Evolutionary conservation across 306 rosid species (phyloP).

Genomic region (Pterocarpus macrocarpus): DNA sequence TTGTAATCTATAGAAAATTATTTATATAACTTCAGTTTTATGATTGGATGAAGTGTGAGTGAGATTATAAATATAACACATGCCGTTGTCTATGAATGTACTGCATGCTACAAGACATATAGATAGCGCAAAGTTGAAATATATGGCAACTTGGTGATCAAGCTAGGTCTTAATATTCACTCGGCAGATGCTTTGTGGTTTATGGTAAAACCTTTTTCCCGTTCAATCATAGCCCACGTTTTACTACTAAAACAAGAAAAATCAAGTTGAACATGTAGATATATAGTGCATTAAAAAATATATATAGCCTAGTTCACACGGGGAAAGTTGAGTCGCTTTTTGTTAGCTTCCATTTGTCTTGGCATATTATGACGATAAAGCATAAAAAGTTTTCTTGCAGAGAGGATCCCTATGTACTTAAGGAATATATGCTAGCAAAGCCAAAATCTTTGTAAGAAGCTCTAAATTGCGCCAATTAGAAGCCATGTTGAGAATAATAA

Average conservation of each 20-base stretch:
- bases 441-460: conserved; percentile 58
- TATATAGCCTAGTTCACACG: conserved; percentile 1
- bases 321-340: conserved; percentile 51
- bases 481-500: conserved; percentile 41
- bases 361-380: conserved; percentile 62
- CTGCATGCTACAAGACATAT: conserved; percentile 41
- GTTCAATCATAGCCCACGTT: conserved; percentile 39
- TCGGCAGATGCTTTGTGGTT: conserved; percentile 36
- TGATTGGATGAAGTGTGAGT: background rate
- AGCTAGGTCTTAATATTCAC: conserved; percentile 5
- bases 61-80: conserved; percentile 31
- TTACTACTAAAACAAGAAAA: conserved; percentile 47
- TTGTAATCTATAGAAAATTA: background rate
- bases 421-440: conserved; percentile 56
- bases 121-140: conserved; percentile 35
- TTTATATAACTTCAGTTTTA: background rate
- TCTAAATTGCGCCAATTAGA: conserved; percentile 51
- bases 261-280: conserved; percentile 38
- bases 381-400: conserved; percentile 57
- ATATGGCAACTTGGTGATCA: conserved; percentile 19
- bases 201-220: conserved; percentile 19
- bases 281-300: background rate
- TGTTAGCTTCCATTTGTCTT: conserved; percentile 63
- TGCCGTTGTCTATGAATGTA: conserved; percentile 26
- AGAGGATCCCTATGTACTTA: conserved; percentile 56